These are phyloP conservation scores for Eimeria sp. DNA, from an alignment of 169 alveolate species.

Conservation along the genomic window DNA sequence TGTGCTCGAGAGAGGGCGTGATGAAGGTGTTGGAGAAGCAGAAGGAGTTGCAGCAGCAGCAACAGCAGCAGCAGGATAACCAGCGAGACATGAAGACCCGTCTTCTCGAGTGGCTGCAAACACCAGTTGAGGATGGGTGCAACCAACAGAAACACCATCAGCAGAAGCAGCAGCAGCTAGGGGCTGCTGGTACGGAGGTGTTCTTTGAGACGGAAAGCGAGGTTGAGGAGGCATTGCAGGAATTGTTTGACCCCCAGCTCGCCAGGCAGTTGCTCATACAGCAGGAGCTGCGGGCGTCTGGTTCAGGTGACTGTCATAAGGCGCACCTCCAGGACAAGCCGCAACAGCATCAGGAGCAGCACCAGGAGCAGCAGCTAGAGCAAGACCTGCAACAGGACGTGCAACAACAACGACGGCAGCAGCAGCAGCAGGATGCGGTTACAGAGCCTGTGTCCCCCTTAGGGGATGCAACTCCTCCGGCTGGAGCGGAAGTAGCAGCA, in stretches of 20 bases:
- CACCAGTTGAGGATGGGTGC: background rate
- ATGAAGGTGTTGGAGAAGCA: conserved; percentile 62
- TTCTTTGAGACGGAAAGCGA: conserved; percentile 69
- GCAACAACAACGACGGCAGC: conserved; percentile 21
- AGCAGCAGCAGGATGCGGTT: conserved; percentile 34
- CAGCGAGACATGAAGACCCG: conserved; percentile 64
- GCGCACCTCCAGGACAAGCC: conserved; percentile 21
- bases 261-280: conserved; percentile 57
- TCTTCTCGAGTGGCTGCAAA: conserved; percentile 43
- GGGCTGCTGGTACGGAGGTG: conserved; percentile 42
- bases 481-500: conserved; percentile 43
- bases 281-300: background rate
- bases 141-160: conserved; percentile 18
- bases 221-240: conserved; percentile 68
- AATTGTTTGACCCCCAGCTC: conserved; percentile 58
- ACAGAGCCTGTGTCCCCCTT: conserved; percentile 41
- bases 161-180: conserved; percentile 11
- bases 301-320: background rate
- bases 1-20: conserved; percentile 65
- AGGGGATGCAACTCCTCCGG: conserved; percentile 67
- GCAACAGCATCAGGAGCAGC: background rate
- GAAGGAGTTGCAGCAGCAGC: conserved; percentile 72
- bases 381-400: conserved; percentile 43
- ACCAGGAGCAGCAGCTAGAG: conserved; percentile 49
- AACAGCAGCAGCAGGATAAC: conserved; percentile 38